Evolutionary conservation across 345 rosid species (phyloP), one percentile per base, ranked within the genome.

Genomic region (Abelmoschus esculentus): DNA sequence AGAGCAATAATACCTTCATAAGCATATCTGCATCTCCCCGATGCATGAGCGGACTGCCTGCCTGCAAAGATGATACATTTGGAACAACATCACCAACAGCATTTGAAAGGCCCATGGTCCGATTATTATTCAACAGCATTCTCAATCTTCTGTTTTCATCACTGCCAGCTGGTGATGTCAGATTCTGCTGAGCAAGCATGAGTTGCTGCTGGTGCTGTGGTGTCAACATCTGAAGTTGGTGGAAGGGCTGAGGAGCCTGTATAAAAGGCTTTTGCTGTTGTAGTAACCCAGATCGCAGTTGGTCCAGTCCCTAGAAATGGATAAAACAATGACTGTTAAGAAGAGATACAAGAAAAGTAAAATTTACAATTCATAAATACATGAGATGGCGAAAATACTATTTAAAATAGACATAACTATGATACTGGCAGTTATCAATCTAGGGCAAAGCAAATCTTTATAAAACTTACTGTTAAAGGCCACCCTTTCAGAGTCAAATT

Each of bases 121-220:
- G 84, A 76, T 52, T 77, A 80, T 67, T 93, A 80, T 47, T 91
- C 69, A 86, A 77, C 31, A 88, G 72, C 97, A 93, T 86, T 79
- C 86, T 88, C 71, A 82, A 70, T 76, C 96, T 87, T 81, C 95
- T 83, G 74, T 52, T 84, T 2, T 91, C 98, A 38, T 93, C 98
- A 77, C 81, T 82, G 46, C 73, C 87, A 40, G 97, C 79, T 59
- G 95, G 91, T 31, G 97, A 89, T 5, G 90, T 88, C 76, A 93
- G 63, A 80, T 75, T 93, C 80, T 86, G 91, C 70, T 93, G 98
- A 13, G 97, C 91, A 52, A 93, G 85, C 87, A 93, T 71, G 72
- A 93, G 92, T 79, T 92, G 98, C 75, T 92, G 97, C 77, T 88
- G 98, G 68, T 93, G 97, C 69, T 90, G 98, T 13, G 96, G 96